Base-by-base conservation (phyloP, 495 filamentous ascomycete genomes). In the Ramalina intermedia region DNA sequence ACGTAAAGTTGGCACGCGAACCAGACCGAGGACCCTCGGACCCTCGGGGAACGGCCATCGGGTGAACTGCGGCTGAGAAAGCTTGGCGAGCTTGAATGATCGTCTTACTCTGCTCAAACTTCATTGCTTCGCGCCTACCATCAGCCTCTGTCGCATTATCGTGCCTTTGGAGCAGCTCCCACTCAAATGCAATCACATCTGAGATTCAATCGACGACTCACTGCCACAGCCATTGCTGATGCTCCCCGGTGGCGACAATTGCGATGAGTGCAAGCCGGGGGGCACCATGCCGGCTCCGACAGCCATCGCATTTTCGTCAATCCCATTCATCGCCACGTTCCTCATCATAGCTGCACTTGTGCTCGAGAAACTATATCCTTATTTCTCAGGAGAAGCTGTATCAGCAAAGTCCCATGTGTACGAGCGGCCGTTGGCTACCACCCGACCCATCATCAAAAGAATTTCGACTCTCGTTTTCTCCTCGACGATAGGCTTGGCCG, bases 401-500 rank as follows among this genome's bases (percentile, higher is more conserved):
- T 55, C 60, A 56, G 47, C 46, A 60, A 72, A 51, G 59, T n/a
- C 42, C 35, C 48, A 46, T 18, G 41, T 42, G 14, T 44, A 45
- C 35, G 36, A 44, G 36, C 56, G 53, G 36, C 38, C 57, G 55
- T 21, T 56, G 57, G 14, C 51, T 52, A n/a, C 51, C 38, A 16
- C 52, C 51, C 49, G 54, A 43, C 49, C 54, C 17, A 50, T 33
- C 5, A 48, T 54, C 36, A 66, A 73, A 44, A 63, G 72, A 38
- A 51, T 81, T 23, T 79, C 80, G 13, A 46, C 54, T 17, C 57
- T 71, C 21, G 77, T 80, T 21, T 89, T 89, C 58, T 76, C 81
- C 20, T 72, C 73, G 0, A 88, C 81, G 1, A 70, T 89, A 38
- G 85, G 78, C 18, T 71, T 88, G 29, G 76, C 84, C 1, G 70